phyloP scores from a whole-genome alignment of 805 yeast genomes.

The Candida qinlingensis region DNA sequence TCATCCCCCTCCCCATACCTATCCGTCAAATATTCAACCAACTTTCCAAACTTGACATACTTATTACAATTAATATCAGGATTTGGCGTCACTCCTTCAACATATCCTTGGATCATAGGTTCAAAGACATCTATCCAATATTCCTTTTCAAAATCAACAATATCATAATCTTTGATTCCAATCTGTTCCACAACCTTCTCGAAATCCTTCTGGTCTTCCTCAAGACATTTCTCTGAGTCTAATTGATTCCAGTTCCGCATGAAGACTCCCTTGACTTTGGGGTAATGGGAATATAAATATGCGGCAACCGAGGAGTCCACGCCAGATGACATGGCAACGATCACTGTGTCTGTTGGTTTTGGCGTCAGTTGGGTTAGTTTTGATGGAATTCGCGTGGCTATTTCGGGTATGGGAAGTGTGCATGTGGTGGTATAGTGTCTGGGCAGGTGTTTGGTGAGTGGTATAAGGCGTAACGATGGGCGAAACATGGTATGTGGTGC shows the following conservation, averaged over 20 bases:
- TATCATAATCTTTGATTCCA: slow-evolving; percentile 55
- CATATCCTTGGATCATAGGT: slow-evolving; percentile 80
- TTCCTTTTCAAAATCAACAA: slow-evolving; percentile 82
- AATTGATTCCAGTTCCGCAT: slow-evolving; percentile 70
- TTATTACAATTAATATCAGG: slow-evolving; percentile 90
- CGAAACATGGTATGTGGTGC: too few species aligned
- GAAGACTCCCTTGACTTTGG: slow-evolving; percentile 73
- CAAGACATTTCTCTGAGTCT: slow-evolving; percentile 61
- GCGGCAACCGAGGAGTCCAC: slow-evolving; percentile 94
- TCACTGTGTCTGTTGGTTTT: slow-evolving; percentile 47
- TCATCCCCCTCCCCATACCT: slow-evolving; percentile 28
- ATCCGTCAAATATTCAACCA: slow-evolving; percentile 48
- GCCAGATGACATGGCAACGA: slow-evolving; percentile 94
- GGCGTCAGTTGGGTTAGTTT: slow-evolving; percentile 40
- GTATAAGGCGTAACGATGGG: too few species aligned
- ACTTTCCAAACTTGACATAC: slow-evolving; percentile 79
- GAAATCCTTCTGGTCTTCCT: slow-evolving; percentile 86
- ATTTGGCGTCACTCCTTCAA: slow-evolving; percentile 79
- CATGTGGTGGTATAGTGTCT: too few species aligned
- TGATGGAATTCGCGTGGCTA: neutral
- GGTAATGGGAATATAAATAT: slow-evolving; percentile 43
- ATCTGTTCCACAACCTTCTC: slow-evolving; percentile 54
- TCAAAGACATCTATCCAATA: slow-evolving; percentile 91
- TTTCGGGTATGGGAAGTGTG: neutral
- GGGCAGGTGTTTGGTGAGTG: too few species aligned